Evolutionary conservation across 352 stramenopile genomes (phyloP).

Genomic region (Globisporangium heterothallicum): DNA sequence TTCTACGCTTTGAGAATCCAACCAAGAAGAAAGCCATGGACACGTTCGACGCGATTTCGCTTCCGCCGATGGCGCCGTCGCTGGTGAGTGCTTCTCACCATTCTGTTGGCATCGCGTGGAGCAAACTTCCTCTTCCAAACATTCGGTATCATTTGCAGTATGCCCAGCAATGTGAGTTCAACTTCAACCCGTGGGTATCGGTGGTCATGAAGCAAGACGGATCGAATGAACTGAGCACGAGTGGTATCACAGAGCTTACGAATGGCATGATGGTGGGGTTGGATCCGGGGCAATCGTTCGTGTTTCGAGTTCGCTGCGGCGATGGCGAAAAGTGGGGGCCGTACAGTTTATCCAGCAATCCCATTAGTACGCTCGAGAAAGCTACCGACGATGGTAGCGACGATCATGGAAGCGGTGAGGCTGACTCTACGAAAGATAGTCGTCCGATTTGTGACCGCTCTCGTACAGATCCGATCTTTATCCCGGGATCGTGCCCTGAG

Average conservation of each 20-base stretch:
- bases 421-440: not conserved
- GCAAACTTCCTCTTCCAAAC: constrained; percentile 27
- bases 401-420: not conserved
- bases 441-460: not conserved
- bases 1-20: constrained; percentile 65
- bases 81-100: constrained; percentile 58
- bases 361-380: constrained; percentile 54
- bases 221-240: constrained; percentile 31
- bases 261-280: constrained; percentile 66
- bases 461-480: constrained; percentile 26
- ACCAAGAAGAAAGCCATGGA: constrained; percentile 39
- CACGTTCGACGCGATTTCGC: constrained; percentile 47
- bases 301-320: constrained; percentile 65
- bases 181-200: constrained; percentile 50
- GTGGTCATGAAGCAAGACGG: constrained; percentile 50
- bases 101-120: constrained; percentile 61
- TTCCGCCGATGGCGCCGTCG: constrained; percentile 52
- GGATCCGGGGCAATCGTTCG: constrained; percentile 40
- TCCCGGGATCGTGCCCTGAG: constrained; percentile 57
- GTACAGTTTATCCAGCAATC: constrained; percentile 55
- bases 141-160: constrained; percentile 62
- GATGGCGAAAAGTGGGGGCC: constrained; percentile 51
- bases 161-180: constrained; percentile 50
- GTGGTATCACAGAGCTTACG: constrained; percentile 39
- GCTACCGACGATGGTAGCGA: constrained; percentile 1